Evolutionary conservation across 2,329 filamentous ascomycete species (phyloP).

Genomic region (Malbranchea zuffiana): DNA sequence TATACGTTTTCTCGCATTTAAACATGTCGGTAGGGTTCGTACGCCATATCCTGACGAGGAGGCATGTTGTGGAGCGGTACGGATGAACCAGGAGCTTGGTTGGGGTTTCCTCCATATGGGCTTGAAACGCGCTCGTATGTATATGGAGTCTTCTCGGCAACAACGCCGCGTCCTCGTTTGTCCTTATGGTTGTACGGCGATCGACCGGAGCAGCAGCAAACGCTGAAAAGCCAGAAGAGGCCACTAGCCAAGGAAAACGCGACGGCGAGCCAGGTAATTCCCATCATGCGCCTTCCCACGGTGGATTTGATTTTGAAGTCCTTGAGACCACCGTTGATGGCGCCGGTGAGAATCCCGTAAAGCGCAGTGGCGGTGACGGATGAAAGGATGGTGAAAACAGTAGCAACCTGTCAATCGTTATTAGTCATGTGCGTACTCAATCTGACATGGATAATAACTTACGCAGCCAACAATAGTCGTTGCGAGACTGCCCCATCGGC

Average conservation of each 20-base stretch:
- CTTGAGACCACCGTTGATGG: constrained; percentile 55
- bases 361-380: constrained; percentile 65
- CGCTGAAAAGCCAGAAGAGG: constrained; percentile 83
- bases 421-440: constrained; percentile 1
- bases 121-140: constrained; percentile 47
- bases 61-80: constrained; percentile 12
- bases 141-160: constrained; percentile 50
- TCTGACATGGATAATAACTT: constrained; percentile 33
- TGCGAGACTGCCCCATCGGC: constrained; percentile 66
- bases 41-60: constrained; percentile 11
- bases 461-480: constrained; percentile 66
- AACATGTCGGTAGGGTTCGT: constrained; percentile 16
- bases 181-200: constrained; percentile 37
- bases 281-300: constrained; percentile 60
- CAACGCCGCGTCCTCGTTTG: constrained; percentile 31
- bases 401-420: constrained; percentile 33
- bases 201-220: constrained; percentile 79
- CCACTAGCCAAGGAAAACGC: constrained; percentile 63
- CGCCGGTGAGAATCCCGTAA: constrained; percentile 57
- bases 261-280: constrained; percentile 65
- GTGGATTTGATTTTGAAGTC: constrained; percentile 58
- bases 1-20: constrained; percentile 5
- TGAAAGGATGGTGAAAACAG: constrained; percentile 51
- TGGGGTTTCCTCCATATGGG: constrained; percentile 12
- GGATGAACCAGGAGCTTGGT: constrained; percentile 1